A percentile compares a stretch with the other conserved stretches of the same genome.
Conservation (phyloP, 495 filamentous ascomycete species). For the Podospora appendiculata region DNA sequence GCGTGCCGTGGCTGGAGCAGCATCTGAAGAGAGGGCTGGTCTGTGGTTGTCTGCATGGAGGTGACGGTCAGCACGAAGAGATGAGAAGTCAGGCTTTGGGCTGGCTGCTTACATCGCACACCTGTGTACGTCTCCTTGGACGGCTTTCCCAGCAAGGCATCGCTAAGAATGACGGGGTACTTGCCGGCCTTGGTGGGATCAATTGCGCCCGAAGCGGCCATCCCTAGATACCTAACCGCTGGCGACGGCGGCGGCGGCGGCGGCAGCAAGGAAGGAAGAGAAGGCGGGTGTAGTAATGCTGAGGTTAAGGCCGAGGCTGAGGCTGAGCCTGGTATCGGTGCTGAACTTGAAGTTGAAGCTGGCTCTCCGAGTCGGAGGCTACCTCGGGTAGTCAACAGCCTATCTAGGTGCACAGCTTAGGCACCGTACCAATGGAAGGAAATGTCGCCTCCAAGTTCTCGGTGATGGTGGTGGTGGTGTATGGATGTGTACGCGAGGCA, state of each 20-base stretch:
- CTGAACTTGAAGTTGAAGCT: too few relatives aligned
- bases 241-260: not conserved
- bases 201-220: slow-evolving; percentile 22
- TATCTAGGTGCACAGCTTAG: too few relatives aligned
- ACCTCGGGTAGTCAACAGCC: too few relatives aligned
- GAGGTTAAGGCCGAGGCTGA: too few relatives aligned
- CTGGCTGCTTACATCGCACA: slow-evolving; percentile 38
- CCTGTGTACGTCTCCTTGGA: slow-evolving; percentile 46
- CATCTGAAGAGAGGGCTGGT: slow-evolving; percentile 36
- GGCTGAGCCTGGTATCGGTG: too few relatives aligned
- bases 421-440: too few relatives aligned
- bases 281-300: not conserved
- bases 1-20: slow-evolving; percentile 34
- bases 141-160: slow-evolving; percentile 43
- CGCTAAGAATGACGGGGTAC: slow-evolving; percentile 49
- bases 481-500: too few relatives aligned
- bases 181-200: slow-evolving; percentile 45
- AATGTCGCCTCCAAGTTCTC: too few relatives aligned
- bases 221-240: not conserved
- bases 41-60: slow-evolving; percentile 43
- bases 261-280: not conserved
- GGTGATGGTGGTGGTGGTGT: too few relatives aligned
- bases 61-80: slow-evolving; percentile 1
- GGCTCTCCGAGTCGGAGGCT: too few relatives aligned
- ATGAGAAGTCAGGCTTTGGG: not conserved